Conservation (phyloP, 2,329 filamentous ascomycete species). For the Neopestalotiopsis rosae region DNA sequence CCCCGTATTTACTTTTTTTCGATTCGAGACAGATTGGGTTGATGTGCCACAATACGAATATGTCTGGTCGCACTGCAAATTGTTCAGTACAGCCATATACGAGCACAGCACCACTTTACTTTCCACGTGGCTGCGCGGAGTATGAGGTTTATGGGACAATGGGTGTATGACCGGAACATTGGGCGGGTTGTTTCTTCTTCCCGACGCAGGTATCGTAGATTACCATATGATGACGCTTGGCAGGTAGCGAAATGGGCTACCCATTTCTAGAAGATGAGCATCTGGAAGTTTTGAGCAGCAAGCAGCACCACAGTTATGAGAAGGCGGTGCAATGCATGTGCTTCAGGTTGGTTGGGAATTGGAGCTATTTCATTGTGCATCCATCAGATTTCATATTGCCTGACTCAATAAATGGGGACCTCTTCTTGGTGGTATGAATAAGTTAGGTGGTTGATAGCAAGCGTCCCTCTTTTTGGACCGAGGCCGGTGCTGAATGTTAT, state of each 20-base stretch:
- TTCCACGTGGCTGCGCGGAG: neutral
- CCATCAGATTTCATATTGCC: neutral
- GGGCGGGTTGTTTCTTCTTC: too few species aligned
- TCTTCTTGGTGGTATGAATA: neutral
- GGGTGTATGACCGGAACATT: too few species aligned
- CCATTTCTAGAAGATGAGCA: neutral
- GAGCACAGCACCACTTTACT: neutral
- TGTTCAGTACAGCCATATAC: neutral
- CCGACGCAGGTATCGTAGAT: too few species aligned
- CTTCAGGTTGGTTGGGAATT: neutral
- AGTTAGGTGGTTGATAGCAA: neutral
- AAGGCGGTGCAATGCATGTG: neutral
- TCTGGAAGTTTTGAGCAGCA: neutral
- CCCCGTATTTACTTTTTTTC: neutral
- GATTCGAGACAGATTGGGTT: neutral
- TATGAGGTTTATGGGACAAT: neutral
- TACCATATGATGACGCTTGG: too few species aligned
- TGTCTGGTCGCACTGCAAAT: neutral
- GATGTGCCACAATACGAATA: neutral
- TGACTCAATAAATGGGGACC: neutral
- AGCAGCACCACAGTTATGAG: neutral
- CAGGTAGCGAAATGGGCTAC: too few species aligned
- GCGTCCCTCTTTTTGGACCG: neutral
- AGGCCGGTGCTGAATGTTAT: neutral
- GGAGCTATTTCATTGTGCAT: neutral